Percentiles rank a stretch among this genome's conserved stretches.
Evolutionary conservation across 139 green algal species (phyloP).

Genomic region (Chlamydomonas schloesseri): DNA sequence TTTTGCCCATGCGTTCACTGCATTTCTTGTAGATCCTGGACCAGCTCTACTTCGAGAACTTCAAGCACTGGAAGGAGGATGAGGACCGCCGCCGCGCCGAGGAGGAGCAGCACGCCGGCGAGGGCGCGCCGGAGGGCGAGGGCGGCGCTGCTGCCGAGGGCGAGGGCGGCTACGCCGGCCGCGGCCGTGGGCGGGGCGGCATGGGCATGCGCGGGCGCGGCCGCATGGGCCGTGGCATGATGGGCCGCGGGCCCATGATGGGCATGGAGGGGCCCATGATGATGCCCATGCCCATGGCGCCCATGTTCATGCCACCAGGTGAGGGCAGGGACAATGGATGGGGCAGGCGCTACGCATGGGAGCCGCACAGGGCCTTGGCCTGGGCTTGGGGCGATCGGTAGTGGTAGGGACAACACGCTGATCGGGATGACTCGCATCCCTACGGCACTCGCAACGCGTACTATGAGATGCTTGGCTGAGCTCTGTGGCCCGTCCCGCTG

Average conservation of each 20-base stretch:
- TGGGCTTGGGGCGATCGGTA: too few relatives aligned
- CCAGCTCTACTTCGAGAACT: slow-evolving; percentile 80
- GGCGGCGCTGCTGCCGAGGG: slow-evolving; percentile 35
- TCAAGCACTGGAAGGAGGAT: slow-evolving; percentile 63
- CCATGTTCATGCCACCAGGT: slow-evolving; percentile 62
- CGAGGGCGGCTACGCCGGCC: slow-evolving; percentile 36
- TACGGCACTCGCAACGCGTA: too few relatives aligned
- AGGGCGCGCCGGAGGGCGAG: slow-evolving; percentile 22
- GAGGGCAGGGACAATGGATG: neutral
- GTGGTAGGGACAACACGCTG: too few relatives aligned
- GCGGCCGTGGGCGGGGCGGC: slow-evolving; percentile 47
- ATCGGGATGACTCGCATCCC: too few relatives aligned
- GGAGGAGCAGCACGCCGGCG: slow-evolving; percentile 28
- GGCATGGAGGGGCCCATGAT: slow-evolving; percentile 53
- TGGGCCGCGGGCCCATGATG: slow-evolving; percentile 46
- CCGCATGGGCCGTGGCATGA: slow-evolving; percentile 25
- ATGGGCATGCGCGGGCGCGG: slow-evolving; percentile 23
- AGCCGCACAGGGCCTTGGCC: too few relatives aligned
- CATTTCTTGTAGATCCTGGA: slow-evolving; percentile 60
- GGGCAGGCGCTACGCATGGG: too few relatives aligned
- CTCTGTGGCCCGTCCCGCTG: too few relatives aligned
- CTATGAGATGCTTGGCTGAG: too few relatives aligned
- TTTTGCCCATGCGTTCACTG: too few relatives aligned
- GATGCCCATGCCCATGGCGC: slow-evolving; percentile 54
- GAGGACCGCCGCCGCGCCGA: slow-evolving; percentile 56